Evolutionary conservation across 208 protist species (phyloP), one percentile per base, ranked within the genome.

Genomic region (Acanthamoeba divionensis): DNA sequence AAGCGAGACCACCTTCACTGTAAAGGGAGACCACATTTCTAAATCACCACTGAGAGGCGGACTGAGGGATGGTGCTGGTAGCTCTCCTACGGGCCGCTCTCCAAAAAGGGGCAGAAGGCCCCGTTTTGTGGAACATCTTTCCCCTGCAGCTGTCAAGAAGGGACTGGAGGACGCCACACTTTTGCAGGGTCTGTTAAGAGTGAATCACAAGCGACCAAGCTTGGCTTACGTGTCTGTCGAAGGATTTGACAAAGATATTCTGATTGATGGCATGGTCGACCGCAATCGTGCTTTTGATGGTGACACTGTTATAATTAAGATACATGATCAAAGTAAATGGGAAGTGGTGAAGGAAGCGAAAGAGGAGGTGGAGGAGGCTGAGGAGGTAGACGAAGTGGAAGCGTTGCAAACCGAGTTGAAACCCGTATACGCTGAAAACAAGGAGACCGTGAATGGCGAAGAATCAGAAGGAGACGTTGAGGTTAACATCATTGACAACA

Each of bases 201-300:
- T 94, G 0, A 94, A 94, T 71, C 15, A 86, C 21, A 91, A 94
- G 44, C 83, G 67, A 24, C 83, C 73, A 36, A n/a, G 71, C 8
- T 60, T 93, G 29, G 92, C 90, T 13, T 94, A 94, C 50, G 85
- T 91, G 12, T 91, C 92, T 4, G 90, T 91, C 0, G 87, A 92
- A 29, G 92, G 93, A n/a, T 54, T 67, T 7, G 41, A 47, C 13
- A 62, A 87, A 48, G 93, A 94, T 50, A 41, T 91, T 4, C 93
- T 88, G 31, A 65, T 90, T 38, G 89, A 75, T 47, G 93, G 90
- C 24, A 1, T 93, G 13, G 67, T 62, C 21, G 47, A 73, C 21
- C 91, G 90, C 45, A 94, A 94, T 55, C 67, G 93, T 47, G 91
- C 90, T 13, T 94, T 94, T 33, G 48, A 93, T 18, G 79, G 90